Percentiles rank a stretch among this genome's conserved stretches.
Evolutionary conservation across 2,329 filamentous ascomycete genomes (phyloP).

Genomic region (Camptophora hylomeconis): DNA sequence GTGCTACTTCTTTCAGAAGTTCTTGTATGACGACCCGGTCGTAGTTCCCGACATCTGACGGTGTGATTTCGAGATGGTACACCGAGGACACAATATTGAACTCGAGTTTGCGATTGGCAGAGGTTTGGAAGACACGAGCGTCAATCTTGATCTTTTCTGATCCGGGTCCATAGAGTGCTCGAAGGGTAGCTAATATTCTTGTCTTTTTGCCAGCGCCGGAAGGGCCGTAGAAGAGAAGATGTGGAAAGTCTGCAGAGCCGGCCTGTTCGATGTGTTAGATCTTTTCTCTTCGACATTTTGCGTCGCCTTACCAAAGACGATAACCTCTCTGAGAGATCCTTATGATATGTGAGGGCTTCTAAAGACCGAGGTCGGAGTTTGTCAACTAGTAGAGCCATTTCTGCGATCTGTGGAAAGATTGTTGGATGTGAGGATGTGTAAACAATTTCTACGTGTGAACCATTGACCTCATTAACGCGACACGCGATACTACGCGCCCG

Average conservation of each 20-base stretch:
- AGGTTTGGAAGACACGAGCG: conserved; percentile 88
- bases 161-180: conserved; percentile 86
- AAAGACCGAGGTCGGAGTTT: conserved; percentile 43
- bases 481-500: too few species aligned
- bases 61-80: conserved; percentile 97
- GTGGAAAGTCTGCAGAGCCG: conserved; percentile 92
- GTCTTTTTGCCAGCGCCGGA: conserved; percentile 98
- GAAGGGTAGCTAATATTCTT: conserved; percentile 84
- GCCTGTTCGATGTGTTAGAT: conserved; percentile 37
- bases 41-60: conserved; percentile 90
- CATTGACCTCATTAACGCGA: too few species aligned
- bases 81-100: conserved; percentile 97
- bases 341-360: conserved; percentile 65
- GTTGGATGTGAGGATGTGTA: too few species aligned
- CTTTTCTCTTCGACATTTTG: conserved; percentile 3
- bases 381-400: conserved; percentile 54
- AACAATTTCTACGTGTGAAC: too few species aligned
- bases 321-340: conserved; percentile 74
- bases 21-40: conserved; percentile 94
- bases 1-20: conserved; percentile 90
- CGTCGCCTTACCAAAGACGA: conserved; percentile 58
- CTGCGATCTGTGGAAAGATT: too few species aligned
- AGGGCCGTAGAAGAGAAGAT: conserved; percentile 91
- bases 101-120: conserved; percentile 83
- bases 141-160: conserved; percentile 99